These are phyloP conservation scores for Homolaphlyctis polyrhiza DNA, from an alignment of 371 early-diverging fungal genomes.

Conservation along the genomic window DNA sequence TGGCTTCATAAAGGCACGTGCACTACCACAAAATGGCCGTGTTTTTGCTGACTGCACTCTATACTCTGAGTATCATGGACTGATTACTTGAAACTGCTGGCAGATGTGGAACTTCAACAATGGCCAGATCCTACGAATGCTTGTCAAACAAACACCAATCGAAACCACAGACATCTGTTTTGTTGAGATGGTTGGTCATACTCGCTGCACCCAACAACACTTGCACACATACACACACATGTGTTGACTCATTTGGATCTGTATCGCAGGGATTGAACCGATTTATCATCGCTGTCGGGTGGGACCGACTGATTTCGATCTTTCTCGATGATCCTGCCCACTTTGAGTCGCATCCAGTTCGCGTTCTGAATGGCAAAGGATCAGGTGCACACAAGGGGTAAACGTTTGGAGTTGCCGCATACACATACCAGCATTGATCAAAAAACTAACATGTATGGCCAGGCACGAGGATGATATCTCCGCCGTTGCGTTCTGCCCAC, in stretches of 20 bases:
- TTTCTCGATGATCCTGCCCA: slow-evolving; percentile 43
- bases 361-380: slow-evolving; percentile 38
- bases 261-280: slow-evolving; percentile 35
- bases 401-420: background rate
- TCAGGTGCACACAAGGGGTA: slow-evolving; percentile 39
- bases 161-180: slow-evolving; percentile 46
- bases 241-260: background rate
- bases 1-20: slow-evolving; percentile 35
- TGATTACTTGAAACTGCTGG: no score
- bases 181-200: slow-evolving; percentile 39
- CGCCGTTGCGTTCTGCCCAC: slow-evolving; percentile 41
- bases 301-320: slow-evolving; percentile 46
- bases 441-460: background rate
- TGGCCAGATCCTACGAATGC: slow-evolving; percentile 47
- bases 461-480: slow-evolving; percentile 53
- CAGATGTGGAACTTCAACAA: slow-evolving; percentile 62
- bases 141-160: slow-evolving; percentile 31
- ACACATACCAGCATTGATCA: background rate
- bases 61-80: no score
- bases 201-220: background rate
- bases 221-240: background rate
- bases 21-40: background rate
- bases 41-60: no score
- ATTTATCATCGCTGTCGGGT: slow-evolving; percentile 47
- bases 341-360: slow-evolving; percentile 38